phyloP scores from a whole-genome alignment of 1,139 yeast species.

The Pichia sp. region DNA sequence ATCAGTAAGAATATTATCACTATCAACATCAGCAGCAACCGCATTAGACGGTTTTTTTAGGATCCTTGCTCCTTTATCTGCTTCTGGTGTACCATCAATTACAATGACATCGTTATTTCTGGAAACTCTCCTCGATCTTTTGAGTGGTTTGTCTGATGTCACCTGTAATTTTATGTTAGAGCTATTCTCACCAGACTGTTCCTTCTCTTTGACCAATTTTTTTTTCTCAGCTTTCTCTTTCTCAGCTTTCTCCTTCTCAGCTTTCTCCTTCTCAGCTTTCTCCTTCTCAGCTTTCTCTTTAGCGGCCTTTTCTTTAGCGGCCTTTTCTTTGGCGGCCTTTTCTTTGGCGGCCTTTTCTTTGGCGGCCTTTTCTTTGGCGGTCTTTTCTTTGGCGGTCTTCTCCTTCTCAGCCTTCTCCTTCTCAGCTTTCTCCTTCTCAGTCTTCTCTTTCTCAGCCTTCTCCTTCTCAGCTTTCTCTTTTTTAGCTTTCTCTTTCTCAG shows the following conservation, averaged over 20 bases:
- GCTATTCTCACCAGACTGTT: constrained; percentile 6
- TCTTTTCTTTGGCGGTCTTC: neutral
- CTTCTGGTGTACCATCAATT: neutral
- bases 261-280: constrained; percentile 6
- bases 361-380: neutral
- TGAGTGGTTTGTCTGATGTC: constrained; percentile 1
- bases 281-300: constrained; percentile 3
- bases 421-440: neutral
- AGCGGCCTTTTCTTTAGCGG: neutral
- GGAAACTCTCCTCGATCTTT: constrained; percentile 24
- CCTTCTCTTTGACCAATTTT: too few relatives aligned
- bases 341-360: neutral
- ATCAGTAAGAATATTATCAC: neutral
- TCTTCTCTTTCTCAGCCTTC: neutral
- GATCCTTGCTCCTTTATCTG: neutral
- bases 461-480: neutral
- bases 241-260: constrained; percentile 14
- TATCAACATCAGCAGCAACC: neutral
- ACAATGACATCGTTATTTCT: constrained; percentile 4
- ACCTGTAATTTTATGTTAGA: neutral
- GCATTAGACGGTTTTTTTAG: neutral
- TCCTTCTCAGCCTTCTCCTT: constrained; percentile 3
- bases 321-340: neutral
- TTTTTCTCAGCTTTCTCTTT: constrained; percentile 14
- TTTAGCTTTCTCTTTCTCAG: neutral